These are phyloP conservation scores for Symmetrospora coprosmae DNA, from an alignment of 768 basidiomycete genomes.

Conservation along the genomic window DNA sequence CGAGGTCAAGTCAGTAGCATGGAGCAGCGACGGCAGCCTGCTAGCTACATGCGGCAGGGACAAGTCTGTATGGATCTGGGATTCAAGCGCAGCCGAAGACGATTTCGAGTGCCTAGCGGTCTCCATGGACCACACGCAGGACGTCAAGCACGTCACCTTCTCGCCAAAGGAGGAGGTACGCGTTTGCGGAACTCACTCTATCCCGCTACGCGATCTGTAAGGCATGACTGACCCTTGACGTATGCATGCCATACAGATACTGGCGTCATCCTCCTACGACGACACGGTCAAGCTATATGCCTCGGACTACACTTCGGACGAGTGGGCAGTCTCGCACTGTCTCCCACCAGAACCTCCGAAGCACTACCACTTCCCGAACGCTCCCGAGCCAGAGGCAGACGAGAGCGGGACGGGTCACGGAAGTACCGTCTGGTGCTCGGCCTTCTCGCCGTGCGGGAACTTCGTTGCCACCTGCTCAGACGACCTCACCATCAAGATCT, in stretches of 20 bases:
- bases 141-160: slow-evolving; percentile 90
- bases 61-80: slow-evolving; percentile 99
- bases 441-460: slow-evolving; percentile 59
- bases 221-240: not conserved
- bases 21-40: slow-evolving; percentile 57
- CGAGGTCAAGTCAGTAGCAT: slow-evolving; percentile 85
- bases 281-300: slow-evolving; percentile 85
- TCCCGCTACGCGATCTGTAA: not conserved
- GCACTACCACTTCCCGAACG: slow-evolving; percentile 25
- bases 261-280: slow-evolving; percentile 93
- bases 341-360: slow-evolving; percentile 39
- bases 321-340: slow-evolving; percentile 66
- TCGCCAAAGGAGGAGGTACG: slow-evolving; percentile 84
- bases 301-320: slow-evolving; percentile 87
- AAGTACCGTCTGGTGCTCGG: slow-evolving; percentile 82
- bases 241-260: slow-evolving; percentile 48
- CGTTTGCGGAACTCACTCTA: slow-evolving; percentile 5
- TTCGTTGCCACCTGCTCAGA: slow-evolving; percentile 82
- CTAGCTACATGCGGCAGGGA: slow-evolving; percentile 91
- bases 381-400: slow-evolving; percentile 1
- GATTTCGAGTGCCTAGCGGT: slow-evolving; percentile 93
- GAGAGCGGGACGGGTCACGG: slow-evolving; percentile 47
- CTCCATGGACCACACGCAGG: slow-evolving; percentile 90
- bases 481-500: slow-evolving; percentile 66
- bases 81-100: slow-evolving; percentile 68